phyloP scores from a whole-genome alignment of 306 rosid genomes.

The Trifolium dubium region DNA sequence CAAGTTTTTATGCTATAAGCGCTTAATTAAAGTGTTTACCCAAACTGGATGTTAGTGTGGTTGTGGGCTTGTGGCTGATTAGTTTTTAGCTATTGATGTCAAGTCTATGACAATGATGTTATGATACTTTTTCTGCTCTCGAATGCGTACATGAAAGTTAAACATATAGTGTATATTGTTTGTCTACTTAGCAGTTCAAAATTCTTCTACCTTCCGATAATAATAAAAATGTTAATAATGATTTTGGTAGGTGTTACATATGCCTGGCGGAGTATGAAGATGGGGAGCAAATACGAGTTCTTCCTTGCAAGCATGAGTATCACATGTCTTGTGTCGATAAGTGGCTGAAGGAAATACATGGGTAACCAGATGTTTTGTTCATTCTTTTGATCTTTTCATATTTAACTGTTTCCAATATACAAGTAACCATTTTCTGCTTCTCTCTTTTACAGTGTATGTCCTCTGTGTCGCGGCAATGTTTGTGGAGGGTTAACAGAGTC shows the following conservation, averaged over 20 bases:
- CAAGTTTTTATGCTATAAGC: too few relatives aligned
- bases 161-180: not conserved
- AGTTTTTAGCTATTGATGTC: not conserved
- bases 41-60: not conserved
- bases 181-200: not conserved
- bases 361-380: constrained; percentile 49
- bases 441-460: constrained; percentile 74
- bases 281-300: constrained; percentile 89
- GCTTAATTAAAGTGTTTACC: too few relatives aligned
- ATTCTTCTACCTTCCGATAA: not conserved
- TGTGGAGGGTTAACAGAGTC: constrained; percentile 64
- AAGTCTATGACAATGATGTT: not conserved
- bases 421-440: constrained; percentile 22
- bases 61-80: constrained; percentile 17
- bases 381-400: constrained; percentile 16
- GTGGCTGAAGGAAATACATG: constrained; percentile 98
- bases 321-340: constrained; percentile 91
- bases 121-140: constrained; percentile 13
- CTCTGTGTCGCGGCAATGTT: constrained; percentile 95
- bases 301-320: constrained; percentile 92
- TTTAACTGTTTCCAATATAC: not conserved
- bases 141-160: constrained; percentile 5
- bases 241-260: constrained; percentile 77
- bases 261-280: constrained; percentile 96
- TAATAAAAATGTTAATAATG: not conserved